Base-by-base conservation (phyloP, 352 stramenopile genomes). In the Phytophthora melonis region DNA sequence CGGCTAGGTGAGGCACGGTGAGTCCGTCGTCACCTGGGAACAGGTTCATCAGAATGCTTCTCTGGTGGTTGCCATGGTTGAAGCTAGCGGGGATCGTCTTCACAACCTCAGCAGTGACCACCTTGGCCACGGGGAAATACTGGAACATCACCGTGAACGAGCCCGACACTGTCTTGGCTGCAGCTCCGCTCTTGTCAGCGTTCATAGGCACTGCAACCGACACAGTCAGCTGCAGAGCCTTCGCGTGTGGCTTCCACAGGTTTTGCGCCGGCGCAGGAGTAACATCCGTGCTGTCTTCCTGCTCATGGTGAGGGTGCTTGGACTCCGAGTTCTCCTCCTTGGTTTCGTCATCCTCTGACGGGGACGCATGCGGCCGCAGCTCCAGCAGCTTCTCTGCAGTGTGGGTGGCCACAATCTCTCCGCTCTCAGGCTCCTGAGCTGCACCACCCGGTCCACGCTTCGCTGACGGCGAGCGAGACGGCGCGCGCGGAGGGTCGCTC, bases 11-110 rank as follows among this genome's bases (percentile, higher is more conserved):
- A 47, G 86, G 83, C 7, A 89, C 55, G 9, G 67, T 62, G 1
- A 83, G 43, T 0, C 86, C 88, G 58, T 88, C 77, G 60, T 95
- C 88, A 3, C 78, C 77, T 56, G 85, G 86, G 36, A 93, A 93
- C 1, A 95, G 58, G 55, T 87, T 88, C 63, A 78, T 89, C 58
- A 92, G 43, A 6, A 92, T 63, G 30, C 59, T 78, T 5, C 67
- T 68, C 36, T 70, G 66, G 36, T 70, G 57, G n/a, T 21, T 76
- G 32, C 53, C 58, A 45, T 68, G 55, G 34, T 58, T 66, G 11
- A 70, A 64, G n/a, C 62, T 69, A 39, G 61, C 70, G 9, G 73
- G 69, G 19, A 68, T 39, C 6, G 77, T 75, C 32, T 79, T 84
- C 10, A 87, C 57, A 0, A 94, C 58, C 53, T 92, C 85, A 0